Base-by-base conservation (phyloP, 805 yeast species). In the Sugiyamaella boreocaroliniensis region DNA sequence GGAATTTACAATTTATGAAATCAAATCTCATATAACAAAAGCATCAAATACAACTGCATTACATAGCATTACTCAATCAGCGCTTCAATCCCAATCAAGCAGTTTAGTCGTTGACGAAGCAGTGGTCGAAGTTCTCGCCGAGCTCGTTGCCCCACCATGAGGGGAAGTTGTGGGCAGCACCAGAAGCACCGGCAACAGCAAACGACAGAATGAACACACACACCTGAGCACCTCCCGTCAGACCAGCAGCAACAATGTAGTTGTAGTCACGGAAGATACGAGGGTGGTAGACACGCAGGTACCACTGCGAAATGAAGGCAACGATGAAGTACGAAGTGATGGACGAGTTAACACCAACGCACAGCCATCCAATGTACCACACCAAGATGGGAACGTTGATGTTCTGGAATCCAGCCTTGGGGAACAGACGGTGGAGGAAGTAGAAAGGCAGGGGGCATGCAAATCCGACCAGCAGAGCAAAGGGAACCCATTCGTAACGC, bases 181-280 rank as follows among this genome's bases (percentile, higher is more conserved):
- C 70, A 52, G 64, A 61, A 29, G 70, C 69, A 57, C 69, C 69
- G 20, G 61, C 58, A 41, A 67, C 67, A 26, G 71, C 63, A 51
- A 67, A 67, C 29, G 69, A 66, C 19, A 67, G 58, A 32, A 67
- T 48, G 52, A 67, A 65, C 15, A 67, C 64, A 55, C 66, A 61
- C 12, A 66, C 68, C 55, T 67, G 70, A 26, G 74, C 73, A 1
- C 81, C 81, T 4, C 79, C 78, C 2, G 78, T 74, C 14, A 76
- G 64, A 2, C 77, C 79, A 52, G 78, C 72, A 41, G 76, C 72
- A 50, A 77, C 63, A 15, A 77, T 70, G 59, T 77, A 77, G 60
- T 76, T 76, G 64, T 77, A 77, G 63, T 76, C 76, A 53, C 74
- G 76, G 80, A 80, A 77, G 79, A 80, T 75, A 26, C 65, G 60